Evolutionary conservation across 495 filamentous ascomycete species (phyloP).

Genomic region (Endocarpon pusillum): DNA sequence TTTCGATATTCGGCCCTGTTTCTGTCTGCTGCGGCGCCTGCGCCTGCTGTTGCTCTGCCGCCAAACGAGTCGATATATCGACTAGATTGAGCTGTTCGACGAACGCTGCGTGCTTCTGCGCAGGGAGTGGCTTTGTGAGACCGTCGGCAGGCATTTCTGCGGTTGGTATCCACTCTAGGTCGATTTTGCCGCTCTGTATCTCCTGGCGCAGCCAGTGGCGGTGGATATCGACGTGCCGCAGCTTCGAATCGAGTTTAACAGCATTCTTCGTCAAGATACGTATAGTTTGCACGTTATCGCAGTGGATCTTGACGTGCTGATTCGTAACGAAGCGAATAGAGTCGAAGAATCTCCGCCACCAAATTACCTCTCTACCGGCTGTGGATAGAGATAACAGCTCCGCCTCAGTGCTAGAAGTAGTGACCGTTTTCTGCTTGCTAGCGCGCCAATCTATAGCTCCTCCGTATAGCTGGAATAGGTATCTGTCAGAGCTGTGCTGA

Average conservation of each 20-base stretch:
- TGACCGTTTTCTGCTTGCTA: conserved; percentile 3
- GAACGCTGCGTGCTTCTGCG: no score
- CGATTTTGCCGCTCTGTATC: background rate
- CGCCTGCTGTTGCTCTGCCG: background rate
- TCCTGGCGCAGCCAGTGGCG: no score
- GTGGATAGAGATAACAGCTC: background rate
- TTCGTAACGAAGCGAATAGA: background rate
- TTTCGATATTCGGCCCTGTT: no score
- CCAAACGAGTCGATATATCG: background rate
- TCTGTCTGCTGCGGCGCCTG: no score
- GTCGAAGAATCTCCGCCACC: background rate
- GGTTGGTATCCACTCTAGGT: background rate
- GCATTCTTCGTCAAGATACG: background rate
- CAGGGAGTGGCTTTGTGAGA: no score
- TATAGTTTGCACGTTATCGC: background rate
- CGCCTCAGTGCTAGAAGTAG: no score
- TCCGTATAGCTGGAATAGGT: conserved; percentile 1
- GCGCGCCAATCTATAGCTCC: conserved; percentile 3
- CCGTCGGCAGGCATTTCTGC: background rate
- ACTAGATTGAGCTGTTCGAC: no score
- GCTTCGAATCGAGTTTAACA: background rate
- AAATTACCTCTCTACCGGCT: no score
- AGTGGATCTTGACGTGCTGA: background rate
- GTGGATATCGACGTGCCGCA: no score
- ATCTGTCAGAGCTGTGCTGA: conserved; percentile 3